A percentile compares a stretch with the other conserved stretches of the same genome.
phyloP scores from a whole-genome alignment of 2,329 filamentous ascomycete species.

The Paracamarosporium sp. region DNA sequence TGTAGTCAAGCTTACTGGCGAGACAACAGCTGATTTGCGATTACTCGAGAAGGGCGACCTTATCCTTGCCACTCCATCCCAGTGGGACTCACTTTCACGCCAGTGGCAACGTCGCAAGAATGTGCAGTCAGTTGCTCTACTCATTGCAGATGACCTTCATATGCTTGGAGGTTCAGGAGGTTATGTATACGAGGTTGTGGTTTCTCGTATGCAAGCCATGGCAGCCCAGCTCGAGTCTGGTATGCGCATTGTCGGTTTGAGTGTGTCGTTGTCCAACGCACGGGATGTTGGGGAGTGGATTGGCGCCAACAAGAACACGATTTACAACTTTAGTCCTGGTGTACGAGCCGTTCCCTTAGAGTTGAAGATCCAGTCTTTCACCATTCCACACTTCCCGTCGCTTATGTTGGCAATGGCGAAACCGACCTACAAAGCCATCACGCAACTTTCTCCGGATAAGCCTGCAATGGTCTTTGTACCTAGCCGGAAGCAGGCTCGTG shows the following conservation, averaged over 20 bases:
- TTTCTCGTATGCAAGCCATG: conserved; percentile 98
- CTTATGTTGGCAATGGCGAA: conserved; percentile 99
- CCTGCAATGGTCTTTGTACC: conserved; percentile 92
- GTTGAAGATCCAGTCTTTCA: conserved; percentile 93
- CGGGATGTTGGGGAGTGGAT: conserved; percentile 97
- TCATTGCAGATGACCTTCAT: conserved; percentile 95
- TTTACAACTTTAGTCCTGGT: conserved; percentile 97
- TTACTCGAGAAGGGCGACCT: conserved; percentile 86
- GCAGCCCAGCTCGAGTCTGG: conserved; percentile 84
- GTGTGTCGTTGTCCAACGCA: conserved; percentile 91
- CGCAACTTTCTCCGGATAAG: conserved; percentile 86
- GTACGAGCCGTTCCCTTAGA: conserved; percentile 88
- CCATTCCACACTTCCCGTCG: conserved; percentile 95
- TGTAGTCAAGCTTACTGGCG: conserved; percentile 91
- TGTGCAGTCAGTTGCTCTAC: conserved; percentile 85
- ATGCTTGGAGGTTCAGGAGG: conserved; percentile 86
- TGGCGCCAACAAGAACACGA: conserved; percentile 95
- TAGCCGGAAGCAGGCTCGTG: conserved; percentile 88
- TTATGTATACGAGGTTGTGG: conserved; percentile 92
- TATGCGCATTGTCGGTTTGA: conserved; percentile 86
- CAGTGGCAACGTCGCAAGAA: conserved; percentile 98
- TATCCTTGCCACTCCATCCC: conserved; percentile 87
- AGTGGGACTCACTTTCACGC: conserved; percentile 95
- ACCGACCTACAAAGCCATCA: conserved; percentile 86
- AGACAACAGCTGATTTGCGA: conserved; percentile 89